These are phyloP conservation scores for Salvia sclarea DNA, from an alignment of 305 asterid genomes.

Conservation along the genomic window DNA sequence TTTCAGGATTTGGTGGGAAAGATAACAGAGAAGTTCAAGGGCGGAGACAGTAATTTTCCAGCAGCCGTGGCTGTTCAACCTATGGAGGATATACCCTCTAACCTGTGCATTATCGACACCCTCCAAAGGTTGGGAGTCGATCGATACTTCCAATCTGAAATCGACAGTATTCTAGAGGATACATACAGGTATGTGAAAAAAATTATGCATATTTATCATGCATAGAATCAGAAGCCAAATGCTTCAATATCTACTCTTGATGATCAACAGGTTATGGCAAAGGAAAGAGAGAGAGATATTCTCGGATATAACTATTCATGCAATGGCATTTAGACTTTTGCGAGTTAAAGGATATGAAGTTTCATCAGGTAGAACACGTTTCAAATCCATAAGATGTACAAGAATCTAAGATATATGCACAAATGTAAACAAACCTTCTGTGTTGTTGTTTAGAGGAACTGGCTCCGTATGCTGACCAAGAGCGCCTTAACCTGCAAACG, in stretches of 20 bases:
- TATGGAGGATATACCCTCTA: neutral
- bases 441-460: conserved; percentile 37
- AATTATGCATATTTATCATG: neutral
- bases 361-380: conserved; percentile 30
- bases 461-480: conserved; percentile 34
- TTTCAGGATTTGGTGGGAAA: conserved; percentile 21
- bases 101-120: conserved; percentile 37
- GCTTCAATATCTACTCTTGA: neutral
- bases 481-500: conserved; percentile 11
- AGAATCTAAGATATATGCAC: neutral
- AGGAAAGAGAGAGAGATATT: conserved; percentile 30
- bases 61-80: conserved; percentile 29
- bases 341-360: conserved; percentile 38
- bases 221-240: neutral
- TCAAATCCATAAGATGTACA: neutral
- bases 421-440: neutral
- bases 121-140: conserved; percentile 39
- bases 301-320: conserved; percentile 32
- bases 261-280: conserved; percentile 41
- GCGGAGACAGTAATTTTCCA: neutral
- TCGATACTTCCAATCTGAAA: conserved; percentile 37
- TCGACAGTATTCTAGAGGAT: conserved; percentile 29
- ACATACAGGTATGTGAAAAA: conserved; percentile 35
- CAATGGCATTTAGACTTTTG: conserved; percentile 51
- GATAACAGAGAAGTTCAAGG: neutral